Conservation (phyloP, 1,284 basidiomycete genomes). For the Irpex rosettiformis region DNA sequence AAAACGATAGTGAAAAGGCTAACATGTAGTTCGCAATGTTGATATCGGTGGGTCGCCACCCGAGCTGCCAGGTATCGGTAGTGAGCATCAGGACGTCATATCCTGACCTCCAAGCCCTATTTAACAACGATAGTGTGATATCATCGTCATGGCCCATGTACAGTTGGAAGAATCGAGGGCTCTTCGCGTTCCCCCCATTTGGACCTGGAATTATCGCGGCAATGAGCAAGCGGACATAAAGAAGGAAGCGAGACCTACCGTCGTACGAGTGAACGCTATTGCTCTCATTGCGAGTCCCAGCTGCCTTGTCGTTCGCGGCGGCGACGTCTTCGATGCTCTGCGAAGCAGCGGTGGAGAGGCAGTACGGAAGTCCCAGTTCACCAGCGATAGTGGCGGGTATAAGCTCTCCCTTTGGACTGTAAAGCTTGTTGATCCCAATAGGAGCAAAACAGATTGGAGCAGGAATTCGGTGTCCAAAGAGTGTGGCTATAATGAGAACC, state of each 20-base stretch:
- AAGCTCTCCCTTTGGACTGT: conserved; percentile 47
- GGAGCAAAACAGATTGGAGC: conserved; percentile 56
- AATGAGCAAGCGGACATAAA: background rate
- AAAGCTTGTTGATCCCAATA: conserved; percentile 59
- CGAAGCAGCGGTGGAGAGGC: conserved; percentile 53
- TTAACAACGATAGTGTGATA: conserved; percentile 43
- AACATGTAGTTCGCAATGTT: conserved; percentile 48
- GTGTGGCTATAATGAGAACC: conserved; percentile 28
- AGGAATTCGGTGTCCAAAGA: conserved; percentile 53
- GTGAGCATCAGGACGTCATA: conserved; percentile 54
- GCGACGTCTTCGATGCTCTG: conserved; percentile 54
- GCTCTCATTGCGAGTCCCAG: conserved; percentile 35
- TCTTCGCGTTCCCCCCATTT: conserved; percentile 35
- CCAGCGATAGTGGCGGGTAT: conserved; percentile 53
- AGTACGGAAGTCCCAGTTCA: conserved; percentile 55
- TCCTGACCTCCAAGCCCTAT: conserved; percentile 45
- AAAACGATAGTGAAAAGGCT: conserved; percentile 11
- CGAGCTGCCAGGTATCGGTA: conserved; percentile 60
- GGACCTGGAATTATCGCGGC: conserved; percentile 20
- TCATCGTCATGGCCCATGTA: conserved; percentile 60
- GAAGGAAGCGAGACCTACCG: conserved; percentile 13
- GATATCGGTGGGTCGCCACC: conserved; percentile 56
- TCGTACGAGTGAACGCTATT: conserved; percentile 33
- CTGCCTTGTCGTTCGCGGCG: conserved; percentile 41
- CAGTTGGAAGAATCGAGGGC: conserved; percentile 56